Conservation (phyloP, 1,284 basidiomycete species). For the Boletus subluridellus region DNA sequence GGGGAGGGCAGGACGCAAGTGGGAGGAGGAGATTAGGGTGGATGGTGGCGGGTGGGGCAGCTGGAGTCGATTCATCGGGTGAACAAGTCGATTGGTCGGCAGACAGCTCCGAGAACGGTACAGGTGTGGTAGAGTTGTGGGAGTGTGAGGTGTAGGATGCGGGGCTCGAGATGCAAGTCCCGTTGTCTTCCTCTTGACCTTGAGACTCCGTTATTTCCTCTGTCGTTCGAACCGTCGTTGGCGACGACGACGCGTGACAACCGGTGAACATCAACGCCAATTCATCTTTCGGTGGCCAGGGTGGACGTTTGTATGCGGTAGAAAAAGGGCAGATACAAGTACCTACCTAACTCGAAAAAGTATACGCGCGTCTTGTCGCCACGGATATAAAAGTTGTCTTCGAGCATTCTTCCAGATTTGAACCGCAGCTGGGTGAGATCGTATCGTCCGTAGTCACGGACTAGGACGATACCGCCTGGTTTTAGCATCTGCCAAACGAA, state of each 20-base stretch:
- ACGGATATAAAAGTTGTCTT: constrained; percentile 91
- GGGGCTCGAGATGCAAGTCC: constrained; percentile 11
- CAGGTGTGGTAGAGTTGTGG: background rate
- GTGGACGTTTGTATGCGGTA: background rate
- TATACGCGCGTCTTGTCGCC: constrained; percentile 97
- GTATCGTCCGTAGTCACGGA: constrained; percentile 94
- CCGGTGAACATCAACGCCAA: constrained; percentile 77
- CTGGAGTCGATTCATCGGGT: background rate
- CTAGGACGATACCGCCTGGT: constrained; percentile 79
- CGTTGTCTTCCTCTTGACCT: constrained; percentile 34
- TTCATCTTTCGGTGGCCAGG: constrained; percentile 56
- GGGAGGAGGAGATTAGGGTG: constrained; percentile 45
- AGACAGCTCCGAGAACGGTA: background rate
- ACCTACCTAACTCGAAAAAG: constrained; percentile 82
- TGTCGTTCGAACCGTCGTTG: constrained; percentile 33
- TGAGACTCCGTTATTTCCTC: constrained; percentile 38
- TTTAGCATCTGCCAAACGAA: constrained; percentile 70
- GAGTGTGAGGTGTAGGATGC: constrained; percentile 10
- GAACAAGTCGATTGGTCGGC: background rate
- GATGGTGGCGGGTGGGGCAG: constrained; percentile 20
- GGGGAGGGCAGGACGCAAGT: constrained; percentile 28
- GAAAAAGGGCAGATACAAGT: background rate
- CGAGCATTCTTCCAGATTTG: constrained; percentile 81
- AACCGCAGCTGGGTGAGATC: constrained; percentile 94
- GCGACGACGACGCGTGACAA: constrained; percentile 40